Conservation (phyloP, 257 asterid genomes). For the Gardenia jasminoides region DNA sequence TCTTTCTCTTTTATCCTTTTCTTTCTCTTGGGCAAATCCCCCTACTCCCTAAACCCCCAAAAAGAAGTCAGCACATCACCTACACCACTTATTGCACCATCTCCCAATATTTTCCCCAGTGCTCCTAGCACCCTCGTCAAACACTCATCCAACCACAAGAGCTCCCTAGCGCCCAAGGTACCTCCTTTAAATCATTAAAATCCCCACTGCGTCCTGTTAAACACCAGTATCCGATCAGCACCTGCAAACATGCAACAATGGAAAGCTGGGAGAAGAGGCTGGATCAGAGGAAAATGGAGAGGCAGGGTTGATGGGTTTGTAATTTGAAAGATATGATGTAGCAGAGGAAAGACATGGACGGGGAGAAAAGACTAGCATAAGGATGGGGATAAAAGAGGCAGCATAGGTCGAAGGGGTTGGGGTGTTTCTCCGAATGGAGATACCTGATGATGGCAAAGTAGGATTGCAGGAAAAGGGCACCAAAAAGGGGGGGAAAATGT, state of each 20-base stretch:
- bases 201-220: no score
- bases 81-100: not conserved
- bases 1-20: not conserved
- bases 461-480: not conserved
- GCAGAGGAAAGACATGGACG: not conserved
- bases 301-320: no score
- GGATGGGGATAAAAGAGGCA: not conserved
- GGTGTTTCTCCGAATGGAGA: not conserved
- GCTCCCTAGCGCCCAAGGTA: no score
- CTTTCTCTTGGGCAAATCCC: no score
- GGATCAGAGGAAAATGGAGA: not conserved
- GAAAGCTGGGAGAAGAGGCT: not conserved
- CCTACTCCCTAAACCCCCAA: no score
- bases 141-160: no score
- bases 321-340: no score
- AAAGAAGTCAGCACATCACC: not conserved
- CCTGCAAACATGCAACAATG: not conserved
- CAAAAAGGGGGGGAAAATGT: no score
- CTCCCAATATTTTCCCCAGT: not conserved
- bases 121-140: no score
- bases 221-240: not conserved
- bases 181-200: no score
- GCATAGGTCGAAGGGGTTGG: not conserved
- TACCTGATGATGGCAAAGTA: not conserved
- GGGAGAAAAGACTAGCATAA: not conserved